Evolutionary conservation across 1,139 yeast genomes (phyloP).

Genomic region (Arxiozyma slooffiae): DNA sequence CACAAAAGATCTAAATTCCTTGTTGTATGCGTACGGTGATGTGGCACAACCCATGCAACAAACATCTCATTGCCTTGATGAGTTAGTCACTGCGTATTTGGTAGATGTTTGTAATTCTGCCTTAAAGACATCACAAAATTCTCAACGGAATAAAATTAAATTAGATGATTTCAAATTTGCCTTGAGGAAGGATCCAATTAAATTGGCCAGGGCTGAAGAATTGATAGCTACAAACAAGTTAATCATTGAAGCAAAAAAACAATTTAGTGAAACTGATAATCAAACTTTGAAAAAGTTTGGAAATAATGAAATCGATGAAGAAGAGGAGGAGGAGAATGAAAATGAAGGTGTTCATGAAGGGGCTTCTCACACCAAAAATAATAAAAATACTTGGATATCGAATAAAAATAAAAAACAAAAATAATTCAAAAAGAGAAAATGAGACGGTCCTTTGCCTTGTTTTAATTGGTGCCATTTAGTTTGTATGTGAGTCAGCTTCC

Average conservation of each 20-base stretch:
- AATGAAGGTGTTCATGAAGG: slow-evolving; percentile 14
- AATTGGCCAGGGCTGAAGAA: slow-evolving; percentile 76
- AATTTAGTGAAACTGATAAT: slow-evolving; percentile 63
- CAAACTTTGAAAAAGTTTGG: slow-evolving; percentile 30
- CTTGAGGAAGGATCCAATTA: slow-evolving; percentile 69
- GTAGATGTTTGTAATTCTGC: slow-evolving; percentile 49
- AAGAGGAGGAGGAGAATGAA: slow-evolving; percentile 30
- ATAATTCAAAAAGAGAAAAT: background rate
- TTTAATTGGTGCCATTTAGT: background rate
- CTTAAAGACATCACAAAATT: slow-evolving; percentile 45
- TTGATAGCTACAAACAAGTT: slow-evolving; percentile 63
- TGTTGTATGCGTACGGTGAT: slow-evolving; percentile 82
- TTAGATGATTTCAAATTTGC: slow-evolving; percentile 86
- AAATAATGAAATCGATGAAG: slow-evolving; percentile 29
- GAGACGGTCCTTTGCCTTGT: background rate
- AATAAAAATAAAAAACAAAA: slow-evolving; percentile 3
- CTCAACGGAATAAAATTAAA: slow-evolving; percentile 61
- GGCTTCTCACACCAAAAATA: slow-evolving; percentile 4
- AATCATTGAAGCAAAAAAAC: slow-evolving; percentile 71
- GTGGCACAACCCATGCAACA: slow-evolving; percentile 67
- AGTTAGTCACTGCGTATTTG: slow-evolving; percentile 67
- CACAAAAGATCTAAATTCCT: slow-evolving; percentile 57
- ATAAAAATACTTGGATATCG: background rate
- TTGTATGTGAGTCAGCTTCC: background rate
- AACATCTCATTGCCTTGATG: slow-evolving; percentile 73